phyloP scores from a whole-genome alignment of 2,329 filamentous ascomycete genomes.

The Diaporthe citri region DNA sequence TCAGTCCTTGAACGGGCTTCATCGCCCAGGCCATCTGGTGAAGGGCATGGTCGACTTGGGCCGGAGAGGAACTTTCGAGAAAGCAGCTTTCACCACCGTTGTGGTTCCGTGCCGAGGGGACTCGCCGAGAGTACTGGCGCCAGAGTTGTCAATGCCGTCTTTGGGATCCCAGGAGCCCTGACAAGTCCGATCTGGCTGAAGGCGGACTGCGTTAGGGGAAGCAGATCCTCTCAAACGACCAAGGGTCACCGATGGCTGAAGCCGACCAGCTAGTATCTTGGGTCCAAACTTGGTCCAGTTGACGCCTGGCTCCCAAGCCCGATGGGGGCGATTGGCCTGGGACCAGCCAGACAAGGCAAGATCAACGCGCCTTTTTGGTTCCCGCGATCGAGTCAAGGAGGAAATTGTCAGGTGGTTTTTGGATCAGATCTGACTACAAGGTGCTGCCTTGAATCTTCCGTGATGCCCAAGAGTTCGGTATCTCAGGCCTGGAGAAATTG shows the following conservation, averaged over 20 bases:
- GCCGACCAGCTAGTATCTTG: not conserved
- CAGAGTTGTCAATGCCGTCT: not conserved
- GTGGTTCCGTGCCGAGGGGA: not conserved
- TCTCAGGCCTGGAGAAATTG: not conserved
- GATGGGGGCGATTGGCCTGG: not conserved
- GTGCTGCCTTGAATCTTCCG: not conserved
- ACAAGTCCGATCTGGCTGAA: not conserved
- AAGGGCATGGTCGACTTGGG: not conserved
- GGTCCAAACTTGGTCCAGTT: not conserved
- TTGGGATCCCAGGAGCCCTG: not conserved
- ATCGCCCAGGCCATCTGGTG: not conserved
- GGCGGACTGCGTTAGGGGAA: not conserved
- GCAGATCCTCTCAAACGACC: not conserved
- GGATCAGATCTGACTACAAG: constrained; percentile 1
- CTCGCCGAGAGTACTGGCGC: not conserved
- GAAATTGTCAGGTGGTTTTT: constrained; percentile 5
- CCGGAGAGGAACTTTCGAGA: not conserved
- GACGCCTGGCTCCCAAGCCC: not conserved
- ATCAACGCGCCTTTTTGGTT: constrained; percentile 32
- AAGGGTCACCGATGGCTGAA: constrained; percentile 14
- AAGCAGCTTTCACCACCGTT: not conserved
- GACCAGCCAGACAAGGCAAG: constrained; percentile 10
- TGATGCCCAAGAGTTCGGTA: not conserved
- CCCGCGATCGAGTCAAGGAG: constrained; percentile 18
- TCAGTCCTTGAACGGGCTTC: not conserved